A percentile compares a stretch with the other conserved stretches of the same genome.
Conservation (phyloP, 2,329 filamentous ascomycete species). For the Diaporthe citrichinensis region DNA sequence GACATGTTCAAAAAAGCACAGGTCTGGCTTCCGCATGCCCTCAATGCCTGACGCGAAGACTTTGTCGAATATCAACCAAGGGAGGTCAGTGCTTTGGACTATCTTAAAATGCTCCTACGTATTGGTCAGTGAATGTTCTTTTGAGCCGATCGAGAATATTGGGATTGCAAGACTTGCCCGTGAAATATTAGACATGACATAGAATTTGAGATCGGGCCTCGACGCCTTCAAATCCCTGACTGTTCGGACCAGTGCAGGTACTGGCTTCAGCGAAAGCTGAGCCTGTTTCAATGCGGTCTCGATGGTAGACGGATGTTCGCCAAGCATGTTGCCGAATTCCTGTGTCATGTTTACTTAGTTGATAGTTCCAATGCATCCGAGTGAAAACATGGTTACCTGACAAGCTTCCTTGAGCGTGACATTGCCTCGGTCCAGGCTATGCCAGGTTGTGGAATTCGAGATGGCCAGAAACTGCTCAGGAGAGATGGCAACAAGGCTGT, state of each 20-base stretch:
- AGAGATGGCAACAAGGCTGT: neutral
- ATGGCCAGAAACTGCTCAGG: constrained; percentile 1
- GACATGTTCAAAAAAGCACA: neutral
- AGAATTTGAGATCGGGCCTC: neutral
- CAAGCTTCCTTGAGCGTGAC: constrained; percentile 5
- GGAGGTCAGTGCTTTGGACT: neutral
- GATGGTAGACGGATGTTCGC: neutral
- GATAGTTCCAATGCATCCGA: neutral
- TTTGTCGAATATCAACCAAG: neutral
- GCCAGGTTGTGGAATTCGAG: neutral
- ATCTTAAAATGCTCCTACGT: neutral
- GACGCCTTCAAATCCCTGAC: neutral
- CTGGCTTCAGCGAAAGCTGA: neutral
- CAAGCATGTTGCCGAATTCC: neutral
- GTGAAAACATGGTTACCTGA: neutral
- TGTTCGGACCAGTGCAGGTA: neutral
- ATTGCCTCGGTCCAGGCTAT: neutral
- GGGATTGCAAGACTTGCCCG: neutral
- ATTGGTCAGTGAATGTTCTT: neutral
- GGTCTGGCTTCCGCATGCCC: constrained; percentile 4
- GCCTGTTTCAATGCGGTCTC: neutral
- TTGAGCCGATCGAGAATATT: neutral
- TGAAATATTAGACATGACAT: constrained; percentile 5
- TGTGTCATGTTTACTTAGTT: neutral
- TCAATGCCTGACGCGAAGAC: neutral